Conservation (phyloP, 1,284 basidiomycete species). For the Sporisorium exsertum region DNA sequence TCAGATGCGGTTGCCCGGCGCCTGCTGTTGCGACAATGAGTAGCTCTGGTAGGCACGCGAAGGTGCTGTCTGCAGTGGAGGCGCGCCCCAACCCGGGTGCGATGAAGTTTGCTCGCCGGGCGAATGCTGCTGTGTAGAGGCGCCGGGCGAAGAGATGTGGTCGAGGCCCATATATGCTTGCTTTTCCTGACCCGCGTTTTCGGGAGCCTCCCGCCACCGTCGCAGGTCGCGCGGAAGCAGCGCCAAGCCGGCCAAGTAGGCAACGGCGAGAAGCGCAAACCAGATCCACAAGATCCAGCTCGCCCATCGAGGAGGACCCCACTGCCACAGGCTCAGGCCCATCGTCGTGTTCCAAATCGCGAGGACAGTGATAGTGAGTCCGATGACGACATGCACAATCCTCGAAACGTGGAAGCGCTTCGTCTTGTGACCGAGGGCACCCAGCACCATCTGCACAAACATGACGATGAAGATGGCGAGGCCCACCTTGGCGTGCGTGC, state of each 20-base stretch:
- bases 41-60: conserved; percentile 28
- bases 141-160: conserved; percentile 11
- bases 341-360: conserved; percentile 48
- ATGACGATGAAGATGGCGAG: conserved; percentile 76
- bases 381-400: conserved; percentile 51
- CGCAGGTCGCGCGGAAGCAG: conserved; percentile 46
- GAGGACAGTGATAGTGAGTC: conserved; percentile 33
- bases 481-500: conserved; percentile 73
- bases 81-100: conserved; percentile 24
- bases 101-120: conserved; percentile 7
- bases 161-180: conserved; percentile 20
- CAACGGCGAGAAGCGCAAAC: conserved; percentile 35
- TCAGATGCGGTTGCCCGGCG: conserved; percentile 18
- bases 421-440: conserved; percentile 74
- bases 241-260: conserved; percentile 47
- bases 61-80: conserved; percentile 15
- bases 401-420: conserved; percentile 46
- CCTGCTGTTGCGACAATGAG: conserved; percentile 4
- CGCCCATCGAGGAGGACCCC: conserved; percentile 33
- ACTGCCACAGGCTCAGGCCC: conserved; percentile 54
- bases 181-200: conserved; percentile 12
- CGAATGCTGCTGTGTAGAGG: conserved; percentile 27
- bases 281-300: conserved; percentile 51
- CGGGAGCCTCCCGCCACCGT: conserved; percentile 15
- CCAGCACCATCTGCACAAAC: conserved; percentile 74